Evolutionary conservation across 2,329 filamentous ascomycete species (phyloP).

Genomic region (Paraphaeosphaeria sporulosa): DNA sequence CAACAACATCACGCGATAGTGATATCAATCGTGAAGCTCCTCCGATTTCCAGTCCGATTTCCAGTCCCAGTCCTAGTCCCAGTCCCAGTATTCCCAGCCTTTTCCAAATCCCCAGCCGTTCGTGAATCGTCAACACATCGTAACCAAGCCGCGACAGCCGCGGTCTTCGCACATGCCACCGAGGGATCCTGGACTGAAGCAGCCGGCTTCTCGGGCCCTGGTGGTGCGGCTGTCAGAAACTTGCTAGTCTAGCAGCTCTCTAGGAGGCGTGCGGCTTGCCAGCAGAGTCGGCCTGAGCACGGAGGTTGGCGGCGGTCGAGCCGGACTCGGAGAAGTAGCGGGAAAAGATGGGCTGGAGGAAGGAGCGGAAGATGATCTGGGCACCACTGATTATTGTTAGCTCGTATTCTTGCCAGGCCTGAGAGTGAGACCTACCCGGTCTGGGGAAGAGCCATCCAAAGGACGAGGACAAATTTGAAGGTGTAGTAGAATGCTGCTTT

Average conservation of each 20-base stretch:
- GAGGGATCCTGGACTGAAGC: constrained; percentile 20
- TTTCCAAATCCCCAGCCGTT: constrained; percentile 24
- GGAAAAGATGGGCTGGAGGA: constrained; percentile 88
- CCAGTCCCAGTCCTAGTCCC: constrained; percentile 3
- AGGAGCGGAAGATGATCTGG: constrained; percentile 94
- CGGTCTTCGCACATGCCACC: constrained; percentile 23
- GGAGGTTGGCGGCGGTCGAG: constrained; percentile 85
- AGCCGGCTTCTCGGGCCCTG: constrained; percentile 23
- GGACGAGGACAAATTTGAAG: constrained; percentile 97
- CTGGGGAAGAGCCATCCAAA: constrained; percentile 96
- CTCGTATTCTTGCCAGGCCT: constrained; percentile 25
- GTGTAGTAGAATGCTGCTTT: constrained; percentile 90
- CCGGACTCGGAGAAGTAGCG: constrained; percentile 81
- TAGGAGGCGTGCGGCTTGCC: constrained; percentile 48
- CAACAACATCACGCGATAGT: constrained; percentile 26
- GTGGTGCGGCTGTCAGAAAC: constrained; percentile 42
- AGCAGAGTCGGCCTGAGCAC: constrained; percentile 82
- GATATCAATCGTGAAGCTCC: constrained; percentile 35
- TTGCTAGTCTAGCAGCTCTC: constrained; percentile 22
- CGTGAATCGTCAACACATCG: constrained; percentile 32
- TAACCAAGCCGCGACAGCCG: constrained; percentile 41
- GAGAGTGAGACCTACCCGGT: constrained; percentile 74
- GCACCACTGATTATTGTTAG: constrained; percentile 72
- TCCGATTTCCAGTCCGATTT: neutral
- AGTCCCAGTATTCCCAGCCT: constrained; percentile 27